Percentiles rank a stretch among this genome's conserved stretches.
phyloP scores from a whole-genome alignment of 345 rosid species.

The Turritis glabra region DNA sequence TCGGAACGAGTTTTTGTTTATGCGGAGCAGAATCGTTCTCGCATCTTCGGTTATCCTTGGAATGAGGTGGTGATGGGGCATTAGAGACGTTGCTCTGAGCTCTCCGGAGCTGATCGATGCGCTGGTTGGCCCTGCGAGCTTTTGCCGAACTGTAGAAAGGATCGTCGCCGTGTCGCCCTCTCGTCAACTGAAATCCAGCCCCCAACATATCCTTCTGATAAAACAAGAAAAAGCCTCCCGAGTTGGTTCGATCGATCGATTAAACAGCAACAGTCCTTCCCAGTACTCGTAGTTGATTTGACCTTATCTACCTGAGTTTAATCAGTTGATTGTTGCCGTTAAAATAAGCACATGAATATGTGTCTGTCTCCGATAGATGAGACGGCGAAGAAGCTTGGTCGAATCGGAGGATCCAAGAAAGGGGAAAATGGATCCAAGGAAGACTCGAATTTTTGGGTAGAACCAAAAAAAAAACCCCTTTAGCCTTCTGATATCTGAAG shows the following conservation, averaged over 20 bases:
- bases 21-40: slow-evolving; percentile 18
- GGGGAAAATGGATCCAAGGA: slow-evolving; percentile 11
- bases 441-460: neutral
- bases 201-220: slow-evolving; percentile 52
- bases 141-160: slow-evolving; percentile 42
- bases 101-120: slow-evolving; percentile 42
- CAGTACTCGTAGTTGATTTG: neutral
- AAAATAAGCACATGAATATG: neutral
- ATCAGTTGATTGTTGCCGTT: neutral
- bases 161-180: slow-evolving; percentile 52
- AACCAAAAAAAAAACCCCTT: neutral
- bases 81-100: slow-evolving; percentile 46
- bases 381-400: slow-evolving; percentile 11
- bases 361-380: slow-evolving; percentile 20
- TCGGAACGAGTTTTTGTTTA: slow-evolving; percentile 19
- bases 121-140: slow-evolving; percentile 45
- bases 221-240: too few relatives aligned
- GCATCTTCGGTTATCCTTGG: slow-evolving; percentile 1
- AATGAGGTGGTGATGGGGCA: slow-evolving; percentile 34
- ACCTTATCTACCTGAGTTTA: neutral
- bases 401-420: slow-evolving; percentile 35
- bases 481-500: neutral
- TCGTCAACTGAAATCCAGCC: slow-evolving; percentile 48
- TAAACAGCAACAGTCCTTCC: neutral
- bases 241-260: neutral